phyloP scores from a whole-genome alignment of 176 grass and related monocot species.

The Aegilops tauschii region DNA sequence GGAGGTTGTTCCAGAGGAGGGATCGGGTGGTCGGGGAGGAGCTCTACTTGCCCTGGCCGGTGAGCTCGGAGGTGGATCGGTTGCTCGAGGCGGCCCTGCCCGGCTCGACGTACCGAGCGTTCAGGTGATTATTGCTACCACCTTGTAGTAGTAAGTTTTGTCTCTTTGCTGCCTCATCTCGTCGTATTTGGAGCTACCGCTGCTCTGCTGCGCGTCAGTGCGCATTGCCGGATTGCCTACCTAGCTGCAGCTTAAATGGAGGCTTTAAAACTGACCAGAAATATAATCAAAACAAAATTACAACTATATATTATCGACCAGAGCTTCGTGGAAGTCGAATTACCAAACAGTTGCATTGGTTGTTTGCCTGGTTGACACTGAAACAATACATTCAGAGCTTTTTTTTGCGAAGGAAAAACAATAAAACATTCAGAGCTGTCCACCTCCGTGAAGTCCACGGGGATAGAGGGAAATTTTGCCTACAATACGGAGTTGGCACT shows the following conservation, averaged over 20 bases:
- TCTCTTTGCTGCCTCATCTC: background rate
- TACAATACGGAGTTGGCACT: too few relatives aligned
- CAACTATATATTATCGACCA: background rate
- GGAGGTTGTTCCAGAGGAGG: constrained; percentile 31
- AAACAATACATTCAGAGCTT: too few relatives aligned
- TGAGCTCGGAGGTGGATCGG: constrained; percentile 31
- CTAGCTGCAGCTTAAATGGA: background rate
- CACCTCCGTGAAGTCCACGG: too few relatives aligned
- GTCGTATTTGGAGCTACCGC: background rate
- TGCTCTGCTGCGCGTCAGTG: background rate
- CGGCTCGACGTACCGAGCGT: constrained; percentile 38
- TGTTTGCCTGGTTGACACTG: background rate
- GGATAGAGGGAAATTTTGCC: too few relatives aligned
- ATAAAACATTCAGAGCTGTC: too few relatives aligned
- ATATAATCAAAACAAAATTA: background rate
- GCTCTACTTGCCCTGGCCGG: constrained; percentile 50
- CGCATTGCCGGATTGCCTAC: background rate
- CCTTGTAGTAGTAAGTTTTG: constrained; percentile 25
- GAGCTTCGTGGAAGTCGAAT: too few relatives aligned
- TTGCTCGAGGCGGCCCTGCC: constrained; percentile 31
- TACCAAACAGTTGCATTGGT: background rate
- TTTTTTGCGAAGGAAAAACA: too few relatives aligned
- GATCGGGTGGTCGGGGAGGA: constrained; percentile 48
- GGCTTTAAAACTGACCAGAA: background rate
- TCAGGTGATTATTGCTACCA: constrained; percentile 43